Evolutionary conservation across 192 early-diverging fungal species (phyloP).

Genomic region (Backusella liffmaniae): DNA sequence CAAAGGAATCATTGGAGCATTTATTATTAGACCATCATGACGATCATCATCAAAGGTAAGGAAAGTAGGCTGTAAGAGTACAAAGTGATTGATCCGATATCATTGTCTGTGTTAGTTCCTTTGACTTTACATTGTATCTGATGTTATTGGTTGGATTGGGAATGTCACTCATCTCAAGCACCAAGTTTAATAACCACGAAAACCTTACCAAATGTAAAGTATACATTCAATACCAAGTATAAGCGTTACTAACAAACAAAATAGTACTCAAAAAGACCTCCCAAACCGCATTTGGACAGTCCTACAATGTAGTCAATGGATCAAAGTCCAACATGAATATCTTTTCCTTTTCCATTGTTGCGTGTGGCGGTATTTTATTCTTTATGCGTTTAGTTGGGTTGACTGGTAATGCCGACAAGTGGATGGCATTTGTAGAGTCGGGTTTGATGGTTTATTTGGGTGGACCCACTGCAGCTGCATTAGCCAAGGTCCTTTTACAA

Average conservation of each 20-base stretch:
- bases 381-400: constrained; percentile 15
- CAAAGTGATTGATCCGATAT: not conserved
- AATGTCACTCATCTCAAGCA: constrained; percentile 37
- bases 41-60: constrained; percentile 4
- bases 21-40: constrained; percentile 49
- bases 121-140: constrained; percentile 23
- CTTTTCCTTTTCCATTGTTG: constrained; percentile 37
- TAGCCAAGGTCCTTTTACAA: constrained; percentile 53
- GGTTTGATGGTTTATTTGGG: constrained; percentile 49
- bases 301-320: constrained; percentile 31
- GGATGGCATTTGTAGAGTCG: constrained; percentile 46
- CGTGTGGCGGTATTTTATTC: constrained; percentile 36
- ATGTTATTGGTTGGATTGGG: constrained; percentile 41
- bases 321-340: constrained; percentile 25
- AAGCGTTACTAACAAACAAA: too few species aligned
- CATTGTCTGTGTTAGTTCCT: not conserved
- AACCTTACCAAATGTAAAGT: constrained; percentile 44
- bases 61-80: not conserved
- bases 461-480: constrained; percentile 41
- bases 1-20: constrained; percentile 61
- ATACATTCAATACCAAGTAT: not conserved
- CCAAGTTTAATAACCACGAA: constrained; percentile 50
- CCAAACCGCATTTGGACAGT: constrained; percentile 24
- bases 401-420: constrained; percentile 36
- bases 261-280: not conserved